A percentile compares a stretch with the other conserved stretches of the same genome.
phyloP scores from a whole-genome alignment of 495 filamentous ascomycete genomes.

The Neurospora sp. region DNA sequence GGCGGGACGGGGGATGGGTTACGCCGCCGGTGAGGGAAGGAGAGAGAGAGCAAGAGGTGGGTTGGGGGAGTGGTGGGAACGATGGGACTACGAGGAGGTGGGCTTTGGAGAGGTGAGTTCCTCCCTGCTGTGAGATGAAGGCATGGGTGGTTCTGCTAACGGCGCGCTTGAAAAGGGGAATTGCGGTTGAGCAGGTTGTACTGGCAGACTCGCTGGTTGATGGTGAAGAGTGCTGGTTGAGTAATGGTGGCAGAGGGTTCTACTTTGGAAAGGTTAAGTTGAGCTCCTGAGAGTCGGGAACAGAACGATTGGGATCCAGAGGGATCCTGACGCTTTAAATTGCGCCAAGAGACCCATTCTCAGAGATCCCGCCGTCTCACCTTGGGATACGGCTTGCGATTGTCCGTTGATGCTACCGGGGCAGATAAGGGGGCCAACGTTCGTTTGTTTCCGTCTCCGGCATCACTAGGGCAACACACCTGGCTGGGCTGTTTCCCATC shows the following conservation, averaged over 20 bases:
- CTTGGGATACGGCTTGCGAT: not conserved
- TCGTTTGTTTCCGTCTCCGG: not conserved
- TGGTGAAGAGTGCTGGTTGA: slow-evolving; percentile 74
- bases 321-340: not conserved
- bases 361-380: not conserved
- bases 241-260: slow-evolving; percentile 78
- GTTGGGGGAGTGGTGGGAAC: slow-evolving; percentile 60
- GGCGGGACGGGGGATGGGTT: slow-evolving; percentile 54
- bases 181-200: slow-evolving; percentile 55
- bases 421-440: not conserved
- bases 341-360: not conserved
- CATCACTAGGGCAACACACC: not conserved
- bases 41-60: slow-evolving; percentile 2
- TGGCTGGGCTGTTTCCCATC: not conserved
- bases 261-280: slow-evolving; percentile 30
- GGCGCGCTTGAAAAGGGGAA: slow-evolving; percentile 22
- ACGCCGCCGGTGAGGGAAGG: slow-evolving; percentile 43
- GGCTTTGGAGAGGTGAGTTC: slow-evolving; percentile 49
- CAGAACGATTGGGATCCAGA: too few relatives aligned
- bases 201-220: slow-evolving; percentile 45
- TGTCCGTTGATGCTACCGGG: not conserved
- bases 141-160: not conserved
- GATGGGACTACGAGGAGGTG: slow-evolving; percentile 74
- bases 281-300: not conserved
- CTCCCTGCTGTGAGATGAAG: not conserved